A percentile compares a stretch with the other conserved stretches of the same genome.
phyloP scores from a whole-genome alignment of 2,329 filamentous ascomycete genomes.

The Hypoxylon sp. region DNA sequence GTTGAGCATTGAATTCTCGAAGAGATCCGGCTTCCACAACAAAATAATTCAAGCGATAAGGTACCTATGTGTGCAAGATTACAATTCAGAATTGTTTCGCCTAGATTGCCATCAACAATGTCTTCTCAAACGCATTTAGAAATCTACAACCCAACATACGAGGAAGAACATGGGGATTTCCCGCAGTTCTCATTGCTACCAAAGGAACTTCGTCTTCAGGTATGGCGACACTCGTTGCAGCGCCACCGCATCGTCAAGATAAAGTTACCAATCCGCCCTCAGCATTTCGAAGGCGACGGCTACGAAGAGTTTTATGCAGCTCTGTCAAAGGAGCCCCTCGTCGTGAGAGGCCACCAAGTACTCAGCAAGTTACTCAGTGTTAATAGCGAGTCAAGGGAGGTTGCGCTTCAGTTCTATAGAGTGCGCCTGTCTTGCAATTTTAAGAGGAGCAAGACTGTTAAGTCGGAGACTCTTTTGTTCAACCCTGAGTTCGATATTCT shows the following conservation, averaged over 20 bases:
- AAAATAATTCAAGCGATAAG: neutral
- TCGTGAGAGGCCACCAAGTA: slow-evolving; percentile 1
- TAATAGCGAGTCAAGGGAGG: neutral
- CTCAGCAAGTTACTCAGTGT: slow-evolving; percentile 8
- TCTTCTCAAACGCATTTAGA: neutral
- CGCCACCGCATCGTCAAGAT: slow-evolving; percentile 8
- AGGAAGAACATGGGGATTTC: neutral
- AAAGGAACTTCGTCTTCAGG: neutral
- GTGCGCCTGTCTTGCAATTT: neutral
- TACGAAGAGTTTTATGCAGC: neutral
- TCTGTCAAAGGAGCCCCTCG: neutral
- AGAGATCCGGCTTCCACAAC: neutral
- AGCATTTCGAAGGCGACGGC: neutral
- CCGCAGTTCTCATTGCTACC: slow-evolving; percentile 9
- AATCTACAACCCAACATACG: slow-evolving; percentile 17
- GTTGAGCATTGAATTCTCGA: neutral
- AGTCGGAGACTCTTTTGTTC: neutral
- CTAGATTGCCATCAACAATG: neutral
- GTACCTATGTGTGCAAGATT: neutral
- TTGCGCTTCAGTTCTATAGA: slow-evolving; percentile 6
- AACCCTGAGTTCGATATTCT: slow-evolving; percentile 11
- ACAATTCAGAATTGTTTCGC: neutral
- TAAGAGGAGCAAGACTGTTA: neutral
- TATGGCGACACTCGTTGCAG: slow-evolving; percentile 11
- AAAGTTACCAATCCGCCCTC: neutral